These are phyloP conservation scores for Mortierella sp. DNA, from an alignment of 371 early-diverging fungal species.

Conservation along the genomic window DNA sequence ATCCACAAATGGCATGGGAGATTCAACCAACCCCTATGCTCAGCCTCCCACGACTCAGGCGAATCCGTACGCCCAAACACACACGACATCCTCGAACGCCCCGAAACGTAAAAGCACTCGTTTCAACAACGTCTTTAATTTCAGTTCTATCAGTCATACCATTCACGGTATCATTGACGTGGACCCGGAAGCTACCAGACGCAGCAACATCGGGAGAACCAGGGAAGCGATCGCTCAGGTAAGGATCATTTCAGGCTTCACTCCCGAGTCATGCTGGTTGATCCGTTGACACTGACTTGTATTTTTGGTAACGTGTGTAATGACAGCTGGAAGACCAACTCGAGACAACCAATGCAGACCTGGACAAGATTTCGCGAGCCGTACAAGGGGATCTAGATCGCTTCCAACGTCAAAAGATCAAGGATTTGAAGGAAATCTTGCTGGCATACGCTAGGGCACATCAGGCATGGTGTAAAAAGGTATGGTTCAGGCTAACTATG, in stretches of 20 bases:
- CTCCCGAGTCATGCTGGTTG: background rate
- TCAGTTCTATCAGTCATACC: slow-evolving; percentile 77
- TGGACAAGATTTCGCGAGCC: slow-evolving; percentile 77
- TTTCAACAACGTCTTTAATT: slow-evolving; percentile 58
- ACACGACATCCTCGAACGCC: slow-evolving; percentile 14
- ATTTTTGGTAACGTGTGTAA: background rate
- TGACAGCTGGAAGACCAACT: slow-evolving; percentile 46
- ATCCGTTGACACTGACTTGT: background rate
- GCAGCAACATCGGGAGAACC: slow-evolving; percentile 88
- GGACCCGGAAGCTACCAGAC: slow-evolving; percentile 91
- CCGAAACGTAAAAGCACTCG: slow-evolving; percentile 57
- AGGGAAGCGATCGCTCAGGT: slow-evolving; percentile 83
- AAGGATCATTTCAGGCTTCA: background rate
- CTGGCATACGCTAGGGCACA: slow-evolving; percentile 85
- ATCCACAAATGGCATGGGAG: slow-evolving; percentile 7
- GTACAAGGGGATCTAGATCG: slow-evolving; percentile 91
- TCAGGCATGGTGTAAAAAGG: slow-evolving; percentile 84
- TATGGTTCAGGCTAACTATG: slow-evolving; percentile 21
- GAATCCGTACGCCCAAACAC: slow-evolving; percentile 48
- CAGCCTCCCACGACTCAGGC: slow-evolving; percentile 20
- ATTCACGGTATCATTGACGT: slow-evolving; percentile 93
- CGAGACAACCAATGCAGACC: slow-evolving; percentile 73
- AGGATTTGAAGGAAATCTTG: slow-evolving; percentile 84
- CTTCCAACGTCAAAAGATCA: slow-evolving; percentile 90
- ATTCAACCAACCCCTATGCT: slow-evolving; percentile 30